Evolutionary conservation across 441 rosid species (phyloP), one percentile per base, ranked within the genome.

Genomic region (Theobroma grandiflorum): DNA sequence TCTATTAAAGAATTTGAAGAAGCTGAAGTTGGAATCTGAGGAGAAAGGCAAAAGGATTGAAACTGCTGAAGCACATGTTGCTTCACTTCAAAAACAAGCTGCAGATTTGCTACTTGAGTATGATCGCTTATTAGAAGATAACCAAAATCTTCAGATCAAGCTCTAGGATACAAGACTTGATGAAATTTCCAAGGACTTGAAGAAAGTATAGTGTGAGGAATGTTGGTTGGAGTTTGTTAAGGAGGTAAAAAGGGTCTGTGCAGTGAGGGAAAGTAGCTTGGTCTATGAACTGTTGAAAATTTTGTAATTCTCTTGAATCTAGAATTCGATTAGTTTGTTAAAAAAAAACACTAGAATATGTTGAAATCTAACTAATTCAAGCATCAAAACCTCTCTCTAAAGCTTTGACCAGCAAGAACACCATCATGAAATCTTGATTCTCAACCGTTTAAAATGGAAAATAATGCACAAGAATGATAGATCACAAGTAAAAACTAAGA

Each of bases 61-160:
- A 88, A 94, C 93, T 5, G 95, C 98, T 0, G 99, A 95, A 79
- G 87, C 92, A 3, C 97, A 97, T 55, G 98, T 97, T 3, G 80
- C 84, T 0, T 77, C 98, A 7, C 98, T 97, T 40, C 98, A 95
- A 84, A 93, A 95, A 82, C 98, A 95, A 74, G 91, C 97, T 57
- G 96, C 96, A 8, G 98, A 95, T 79, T 82, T 97, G 16, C 90
- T 97, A 38, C 90, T 97, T 2, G 98, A 97, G 87, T 97, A 97
- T 47, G 99, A 97, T 76, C 92, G 92, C 47, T 79, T 97, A 59
- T 82, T 97, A 45, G 98, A 97, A 87, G 96, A 92, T 78, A 97
- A 97, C 85, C 98, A 97, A 80, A 89, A 86, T 74, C 98, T 97
- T 63, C 99, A 96, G 86, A 83, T 78, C 91, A 88, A 78, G 89